Percentiles rank a stretch among this genome's conserved stretches.
Conservation (phyloP, 805 yeast genomes). For the Lachancea cidri region DNA sequence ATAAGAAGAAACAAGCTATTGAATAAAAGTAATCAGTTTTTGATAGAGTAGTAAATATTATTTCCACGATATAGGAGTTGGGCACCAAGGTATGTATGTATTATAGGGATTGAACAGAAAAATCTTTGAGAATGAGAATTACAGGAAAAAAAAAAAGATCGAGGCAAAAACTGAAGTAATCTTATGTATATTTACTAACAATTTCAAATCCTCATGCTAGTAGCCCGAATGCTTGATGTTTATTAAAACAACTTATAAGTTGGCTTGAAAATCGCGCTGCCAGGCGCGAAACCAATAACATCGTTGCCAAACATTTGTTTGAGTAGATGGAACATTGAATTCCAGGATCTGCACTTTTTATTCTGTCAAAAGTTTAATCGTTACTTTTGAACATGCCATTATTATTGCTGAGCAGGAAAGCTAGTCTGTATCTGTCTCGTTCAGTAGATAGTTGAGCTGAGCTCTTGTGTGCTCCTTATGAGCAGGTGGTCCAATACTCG, state of each 20-base stretch:
- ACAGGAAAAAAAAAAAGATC: background rate
- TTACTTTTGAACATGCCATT: no score
- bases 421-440: constrained; percentile 1
- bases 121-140: background rate
- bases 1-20: no score
- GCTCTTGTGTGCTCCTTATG: constrained; percentile 2
- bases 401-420: background rate
- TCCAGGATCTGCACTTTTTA: no score
- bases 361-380: no score
- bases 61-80: no score
- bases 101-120: background rate
- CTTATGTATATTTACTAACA: no score
- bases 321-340: background rate
- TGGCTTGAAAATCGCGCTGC: background rate
- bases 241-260: background rate
- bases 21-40: no score
- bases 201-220: background rate
- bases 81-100: no score
- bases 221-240: background rate
- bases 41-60: no score
- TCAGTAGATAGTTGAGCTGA: constrained; percentile 6
- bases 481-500: background rate
- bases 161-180: no score
- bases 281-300: background rate
- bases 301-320: background rate